Conservation (phyloP, 1,284 basidiomycete genomes). For the Ceratorhiza oryzae-sativae region DNA sequence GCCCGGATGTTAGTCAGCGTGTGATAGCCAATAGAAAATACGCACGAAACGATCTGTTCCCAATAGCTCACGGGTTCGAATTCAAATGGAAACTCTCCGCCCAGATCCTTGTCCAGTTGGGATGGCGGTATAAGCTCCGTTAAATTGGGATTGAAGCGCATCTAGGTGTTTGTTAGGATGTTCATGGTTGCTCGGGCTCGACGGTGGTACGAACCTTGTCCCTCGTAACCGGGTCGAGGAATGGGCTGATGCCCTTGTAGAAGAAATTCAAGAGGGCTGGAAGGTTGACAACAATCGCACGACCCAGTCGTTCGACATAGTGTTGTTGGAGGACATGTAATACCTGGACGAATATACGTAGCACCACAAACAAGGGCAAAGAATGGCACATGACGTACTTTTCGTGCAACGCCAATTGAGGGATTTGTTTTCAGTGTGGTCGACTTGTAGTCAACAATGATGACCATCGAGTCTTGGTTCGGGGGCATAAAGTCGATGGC, state of each 20-base stretch:
- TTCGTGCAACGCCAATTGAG: conserved; percentile 76
- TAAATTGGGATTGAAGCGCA: conserved; percentile 87
- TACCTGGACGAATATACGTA: conserved; percentile 55
- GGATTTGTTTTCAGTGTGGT: conserved; percentile 82
- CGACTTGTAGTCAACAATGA: conserved; percentile 84
- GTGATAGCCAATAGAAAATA: background rate
- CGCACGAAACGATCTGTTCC: conserved; percentile 74
- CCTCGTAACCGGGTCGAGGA: conserved; percentile 88
- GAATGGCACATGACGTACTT: conserved; percentile 55
- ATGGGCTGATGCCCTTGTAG: conserved; percentile 86
- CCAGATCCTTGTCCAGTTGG: conserved; percentile 85
- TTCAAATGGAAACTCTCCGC: conserved; percentile 71
- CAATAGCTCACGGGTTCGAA: conserved; percentile 82
- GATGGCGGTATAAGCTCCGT: conserved; percentile 73
- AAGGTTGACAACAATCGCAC: conserved; percentile 85
- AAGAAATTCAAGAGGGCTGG: conserved; percentile 82
- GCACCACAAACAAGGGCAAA: background rate
- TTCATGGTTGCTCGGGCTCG: background rate
- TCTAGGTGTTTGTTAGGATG: conserved; percentile 54
- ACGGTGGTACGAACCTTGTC: conserved; percentile 69
- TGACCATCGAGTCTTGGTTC: conserved; percentile 79
- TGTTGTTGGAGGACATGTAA: conserved; percentile 88
- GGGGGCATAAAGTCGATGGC: conserved; percentile 86
- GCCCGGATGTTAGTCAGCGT: background rate
- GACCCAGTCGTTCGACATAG: conserved; percentile 88